phyloP scores from a whole-genome alignment of 352 stramenopile species.

The Phytophthora syringae region DNA sequence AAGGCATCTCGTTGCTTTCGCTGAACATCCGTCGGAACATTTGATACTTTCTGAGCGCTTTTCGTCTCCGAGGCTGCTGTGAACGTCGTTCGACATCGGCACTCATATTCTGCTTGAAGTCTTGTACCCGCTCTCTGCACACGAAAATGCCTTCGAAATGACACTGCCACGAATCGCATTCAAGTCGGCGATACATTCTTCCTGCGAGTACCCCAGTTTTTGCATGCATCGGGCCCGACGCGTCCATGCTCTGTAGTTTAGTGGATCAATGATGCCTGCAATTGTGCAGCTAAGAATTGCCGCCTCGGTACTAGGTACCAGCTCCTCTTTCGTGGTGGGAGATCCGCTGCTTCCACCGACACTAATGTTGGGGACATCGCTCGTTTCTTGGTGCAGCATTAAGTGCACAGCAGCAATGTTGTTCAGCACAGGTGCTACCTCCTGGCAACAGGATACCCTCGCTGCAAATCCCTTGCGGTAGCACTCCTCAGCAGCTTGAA shows the following conservation, averaged over 20 bases:
- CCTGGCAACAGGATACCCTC: not conserved
- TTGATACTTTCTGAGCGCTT: not conserved
- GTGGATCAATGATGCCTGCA: conserved; percentile 33
- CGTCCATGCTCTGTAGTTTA: conserved; percentile 39
- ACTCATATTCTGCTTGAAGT: conserved; percentile 17
- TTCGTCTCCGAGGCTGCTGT: not conserved
- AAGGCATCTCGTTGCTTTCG: conserved; percentile 8
- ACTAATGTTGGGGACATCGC: not conserved
- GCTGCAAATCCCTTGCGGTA: conserved; percentile 23
- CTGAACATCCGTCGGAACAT: conserved; percentile 10
- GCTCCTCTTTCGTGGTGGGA: not conserved
- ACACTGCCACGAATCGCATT: conserved; percentile 8
- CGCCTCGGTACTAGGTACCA: conserved; percentile 8
- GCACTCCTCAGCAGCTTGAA: conserved; percentile 12
- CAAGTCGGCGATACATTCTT: conserved; percentile 23
- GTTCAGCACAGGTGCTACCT: conserved; percentile 30
- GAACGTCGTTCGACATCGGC: conserved; percentile 10
- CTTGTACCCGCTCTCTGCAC: not conserved
- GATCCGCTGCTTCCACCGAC: not conserved
- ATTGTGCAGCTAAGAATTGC: conserved; percentile 34
- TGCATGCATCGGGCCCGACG: conserved; percentile 26
- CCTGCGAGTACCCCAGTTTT: conserved; percentile 8
- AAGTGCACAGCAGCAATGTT: conserved; percentile 34
- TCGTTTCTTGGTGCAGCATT: conserved; percentile 7
- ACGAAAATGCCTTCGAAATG: not conserved